Base-by-base conservation (phyloP, 331 rosid genomes). In the Cydonia oblonga region DNA sequence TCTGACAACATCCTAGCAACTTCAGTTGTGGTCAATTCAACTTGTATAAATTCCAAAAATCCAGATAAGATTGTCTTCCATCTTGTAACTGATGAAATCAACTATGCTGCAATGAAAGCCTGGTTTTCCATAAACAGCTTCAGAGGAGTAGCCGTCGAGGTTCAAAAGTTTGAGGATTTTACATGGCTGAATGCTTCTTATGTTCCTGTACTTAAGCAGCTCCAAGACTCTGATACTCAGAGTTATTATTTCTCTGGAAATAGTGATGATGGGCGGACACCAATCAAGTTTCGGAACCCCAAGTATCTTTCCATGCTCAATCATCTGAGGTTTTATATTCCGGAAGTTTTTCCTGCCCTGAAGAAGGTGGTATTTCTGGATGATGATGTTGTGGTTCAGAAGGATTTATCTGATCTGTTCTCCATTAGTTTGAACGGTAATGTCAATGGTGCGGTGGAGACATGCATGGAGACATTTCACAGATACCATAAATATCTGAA, bases 401-500 rank as follows among this genome's bases (percentile, higher is more conserved):
- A 80, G 86, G 98, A 92, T 85, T 79, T 92, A 14, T 76, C 98
- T 56, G 90, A 28, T 53, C 92, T 92, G 71, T 92, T 92, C 83
- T 79, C 87, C 69, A 75, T 88, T 60, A 90, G 87, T 84, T 79
- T 92, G 84, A 90, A 92, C 28, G 82, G 82, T 22, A 92, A 90
- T 53, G 98, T 92, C 58, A 92, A 90, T 70, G 98, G 98, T 60
- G 98, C 97, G 4, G 97, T 92, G 4, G 98, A 92, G 84, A 92
- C 98, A 32, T 92, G 98, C 87, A 92, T 89, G 97, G 98, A 90
- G 81, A 92, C 97, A 60, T 92, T 92, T 79, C 98, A 92, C 69
- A 86, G 98, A 79, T 92, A 90, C 84, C 98, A 92, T n/a, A 92
- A 92, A 66, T 92, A 92, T 64, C 70, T 92, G 79, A 92, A 92